Evolutionary conservation across 2,329 filamentous ascomycete species (phyloP).

Genomic region (Aspergillus sclerotialis): DNA sequence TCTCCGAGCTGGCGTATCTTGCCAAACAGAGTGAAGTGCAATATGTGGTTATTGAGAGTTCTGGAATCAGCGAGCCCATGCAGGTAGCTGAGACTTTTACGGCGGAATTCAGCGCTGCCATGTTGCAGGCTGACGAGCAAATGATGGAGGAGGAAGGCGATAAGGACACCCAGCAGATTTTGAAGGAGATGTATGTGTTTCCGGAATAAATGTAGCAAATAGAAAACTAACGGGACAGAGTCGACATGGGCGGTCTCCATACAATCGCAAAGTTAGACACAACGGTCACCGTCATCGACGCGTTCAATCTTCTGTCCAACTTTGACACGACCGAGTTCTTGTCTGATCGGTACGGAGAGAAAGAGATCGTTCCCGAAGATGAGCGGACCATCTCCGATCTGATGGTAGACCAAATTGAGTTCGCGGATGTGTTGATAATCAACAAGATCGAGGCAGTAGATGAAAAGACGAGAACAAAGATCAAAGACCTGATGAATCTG

Average conservation of each 20-base stretch:
- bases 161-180: slow-evolving; percentile 37
- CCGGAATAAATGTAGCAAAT: slow-evolving; percentile 7
- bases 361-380: slow-evolving; percentile 59
- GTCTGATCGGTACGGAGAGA: slow-evolving; percentile 52
- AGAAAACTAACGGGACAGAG: slow-evolving; percentile 22
- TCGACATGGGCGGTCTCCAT: slow-evolving; percentile 56
- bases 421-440: slow-evolving; percentile 64
- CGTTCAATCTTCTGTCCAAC: slow-evolving; percentile 65
- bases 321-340: slow-evolving; percentile 65
- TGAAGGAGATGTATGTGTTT: slow-evolving; percentile 40
- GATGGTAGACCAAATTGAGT: slow-evolving; percentile 72
- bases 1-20: slow-evolving; percentile 62
- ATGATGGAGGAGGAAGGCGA: slow-evolving; percentile 39
- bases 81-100: slow-evolving; percentile 71
- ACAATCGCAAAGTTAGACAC: slow-evolving; percentile 62
- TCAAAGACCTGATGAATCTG: slow-evolving; percentile 50
- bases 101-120: slow-evolving; percentile 43
- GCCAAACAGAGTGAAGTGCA: slow-evolving; percentile 58
- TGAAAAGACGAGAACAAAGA: slow-evolving; percentile 37
- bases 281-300: slow-evolving; percentile 65
- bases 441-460: slow-evolving; percentile 63
- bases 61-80: slow-evolving; percentile 64
- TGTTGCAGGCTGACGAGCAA: slow-evolving; percentile 43
- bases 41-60: slow-evolving; percentile 67
- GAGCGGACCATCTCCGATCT: slow-evolving; percentile 68